These are phyloP conservation scores for Santalum album DNA, from an alignment of 164 flowering plant species.

Conservation along the genomic window DNA sequence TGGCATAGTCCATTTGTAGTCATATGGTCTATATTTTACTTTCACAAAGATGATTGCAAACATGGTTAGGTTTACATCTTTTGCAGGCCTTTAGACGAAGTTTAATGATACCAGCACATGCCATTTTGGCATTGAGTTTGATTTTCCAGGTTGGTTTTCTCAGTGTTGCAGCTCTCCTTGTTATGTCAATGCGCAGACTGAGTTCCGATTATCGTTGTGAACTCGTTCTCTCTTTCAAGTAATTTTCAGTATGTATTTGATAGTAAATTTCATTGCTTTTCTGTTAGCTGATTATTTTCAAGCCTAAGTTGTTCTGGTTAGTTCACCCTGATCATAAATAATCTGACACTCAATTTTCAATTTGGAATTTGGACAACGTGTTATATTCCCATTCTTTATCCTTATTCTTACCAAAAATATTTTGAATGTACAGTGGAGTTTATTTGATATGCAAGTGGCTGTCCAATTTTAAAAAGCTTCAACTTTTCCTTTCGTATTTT, in stretches of 20 bases:
- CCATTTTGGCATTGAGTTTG: constrained; percentile 53
- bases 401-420: too few relatives aligned
- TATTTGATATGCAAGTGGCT: not conserved
- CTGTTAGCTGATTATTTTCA: too few relatives aligned
- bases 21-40: constrained; percentile 2
- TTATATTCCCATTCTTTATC: too few relatives aligned
- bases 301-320: too few relatives aligned
- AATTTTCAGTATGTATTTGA: not conserved
- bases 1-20: not conserved
- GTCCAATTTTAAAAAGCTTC: not conserved
- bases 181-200: not conserved
- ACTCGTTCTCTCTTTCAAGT: not conserved
- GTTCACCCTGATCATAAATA: too few relatives aligned
- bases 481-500: not conserved
- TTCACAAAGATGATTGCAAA: not conserved
- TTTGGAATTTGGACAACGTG: too few relatives aligned
- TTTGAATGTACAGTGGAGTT: not conserved
- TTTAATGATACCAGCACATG: constrained; percentile 77
- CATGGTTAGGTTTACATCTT: constrained; percentile 5
- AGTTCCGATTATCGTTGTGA: not conserved
- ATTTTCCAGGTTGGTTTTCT: constrained; percentile 66
- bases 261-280: not conserved
- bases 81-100: constrained; percentile 74
- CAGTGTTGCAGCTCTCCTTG: not conserved
- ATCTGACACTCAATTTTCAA: too few relatives aligned